Evolutionary conservation across 495 filamentous ascomycete genomes (phyloP).

Genomic region (Talaromyces stipitatus): DNA sequence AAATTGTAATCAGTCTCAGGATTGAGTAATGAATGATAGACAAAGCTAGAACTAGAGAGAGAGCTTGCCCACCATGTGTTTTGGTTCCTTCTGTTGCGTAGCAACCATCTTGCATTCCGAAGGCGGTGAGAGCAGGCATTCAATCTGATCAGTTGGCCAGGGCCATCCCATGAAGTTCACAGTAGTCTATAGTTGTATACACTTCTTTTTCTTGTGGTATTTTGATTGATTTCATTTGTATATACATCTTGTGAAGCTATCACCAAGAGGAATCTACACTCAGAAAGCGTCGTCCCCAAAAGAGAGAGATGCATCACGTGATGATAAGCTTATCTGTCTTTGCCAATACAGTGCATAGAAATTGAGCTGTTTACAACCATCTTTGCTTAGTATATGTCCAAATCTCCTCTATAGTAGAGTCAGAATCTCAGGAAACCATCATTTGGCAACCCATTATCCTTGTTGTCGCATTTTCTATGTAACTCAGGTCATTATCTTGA

Average conservation of each 20-base stretch:
- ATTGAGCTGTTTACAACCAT: no score
- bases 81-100: constrained; percentile 33
- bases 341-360: not conserved
- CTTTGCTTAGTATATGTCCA: no score
- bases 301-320: not conserved
- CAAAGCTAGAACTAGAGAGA: not conserved
- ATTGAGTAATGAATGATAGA: constrained; percentile 13
- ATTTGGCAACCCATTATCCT: no score
- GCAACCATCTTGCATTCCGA: constrained; percentile 28
- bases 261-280: not conserved
- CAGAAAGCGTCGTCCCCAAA: not conserved
- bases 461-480: no score
- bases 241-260: not conserved
- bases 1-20: constrained; percentile 12
- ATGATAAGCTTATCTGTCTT: not conserved
- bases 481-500: no score
- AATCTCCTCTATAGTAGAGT: no score
- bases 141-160: not conserved
- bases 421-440: no score
- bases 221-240: not conserved
- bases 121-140: constrained; percentile 24
- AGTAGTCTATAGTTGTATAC: not conserved
- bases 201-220: not conserved
- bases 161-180: not conserved
- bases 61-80: constrained; percentile 21